phyloP scores from a whole-genome alignment of 108 stramenopile genomes.

The Cyclotella kingstonii region DNA sequence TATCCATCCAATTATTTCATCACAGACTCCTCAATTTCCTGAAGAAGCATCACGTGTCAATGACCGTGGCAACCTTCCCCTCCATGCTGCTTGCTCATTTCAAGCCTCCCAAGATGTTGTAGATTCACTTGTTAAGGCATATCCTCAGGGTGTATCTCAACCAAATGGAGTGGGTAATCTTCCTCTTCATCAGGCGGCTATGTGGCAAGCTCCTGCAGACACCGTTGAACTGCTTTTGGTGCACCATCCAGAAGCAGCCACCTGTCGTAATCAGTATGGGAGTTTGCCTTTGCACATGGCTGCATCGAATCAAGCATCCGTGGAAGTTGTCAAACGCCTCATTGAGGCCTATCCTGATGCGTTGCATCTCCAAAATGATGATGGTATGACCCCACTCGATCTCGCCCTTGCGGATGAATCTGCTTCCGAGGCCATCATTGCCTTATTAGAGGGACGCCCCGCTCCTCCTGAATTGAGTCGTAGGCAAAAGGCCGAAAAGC shows the following conservation, averaged over 20 bases:
- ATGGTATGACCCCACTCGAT: constrained; percentile 90
- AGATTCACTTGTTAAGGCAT: constrained; percentile 72
- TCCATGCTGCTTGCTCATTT: constrained; percentile 85
- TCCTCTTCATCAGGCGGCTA: constrained; percentile 86
- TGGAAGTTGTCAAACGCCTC: constrained; percentile 73
- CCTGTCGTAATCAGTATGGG: constrained; percentile 85
- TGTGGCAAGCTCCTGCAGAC: constrained; percentile 85
- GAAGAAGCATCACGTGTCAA: constrained; percentile 85
- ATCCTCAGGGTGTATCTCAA: constrained; percentile 73
- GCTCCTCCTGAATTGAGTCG: constrained; percentile 80
- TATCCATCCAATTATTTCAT: too few species aligned
- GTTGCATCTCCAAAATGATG: constrained; percentile 84
- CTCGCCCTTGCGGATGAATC: constrained; percentile 72
- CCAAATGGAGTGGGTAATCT: constrained; percentile 83
- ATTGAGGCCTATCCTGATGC: constrained; percentile 87
- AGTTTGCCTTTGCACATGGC: constrained; percentile 87
- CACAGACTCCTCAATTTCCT: constrained; percentile 77
- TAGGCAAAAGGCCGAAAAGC: constrained; percentile 81
- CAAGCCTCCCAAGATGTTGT: constrained; percentile 83
- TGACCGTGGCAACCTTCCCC: constrained; percentile 86
- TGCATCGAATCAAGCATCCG: constrained; percentile 72
- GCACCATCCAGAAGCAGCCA: constrained; percentile 78
- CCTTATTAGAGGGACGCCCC: constrained; percentile 83
- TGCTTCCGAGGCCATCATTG: constrained; percentile 71
- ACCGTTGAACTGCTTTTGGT: constrained; percentile 70